Evolutionary conservation across 768 basidiomycete species (phyloP).

Genomic region (Infundibulicybe gibba): DNA sequence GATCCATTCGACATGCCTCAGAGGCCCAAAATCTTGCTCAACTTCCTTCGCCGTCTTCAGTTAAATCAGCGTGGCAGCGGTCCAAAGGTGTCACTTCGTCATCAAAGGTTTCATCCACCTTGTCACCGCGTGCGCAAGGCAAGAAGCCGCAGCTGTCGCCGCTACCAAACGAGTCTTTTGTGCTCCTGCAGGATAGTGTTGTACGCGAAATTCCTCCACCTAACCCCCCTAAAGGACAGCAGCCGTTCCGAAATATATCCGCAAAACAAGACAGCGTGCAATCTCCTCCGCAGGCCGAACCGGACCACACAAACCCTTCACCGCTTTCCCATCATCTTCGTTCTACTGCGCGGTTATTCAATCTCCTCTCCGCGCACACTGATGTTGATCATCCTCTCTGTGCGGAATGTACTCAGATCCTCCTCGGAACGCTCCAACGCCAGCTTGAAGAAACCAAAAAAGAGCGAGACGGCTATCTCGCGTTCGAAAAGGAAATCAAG

Average conservation of each 20-base stretch:
- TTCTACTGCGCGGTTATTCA: slow-evolving; percentile 72
- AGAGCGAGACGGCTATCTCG: slow-evolving; percentile 90
- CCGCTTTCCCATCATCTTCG: slow-evolving; percentile 77
- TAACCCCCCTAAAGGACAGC: slow-evolving; percentile 36
- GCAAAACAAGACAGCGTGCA: not conserved
- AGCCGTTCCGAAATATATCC: slow-evolving; percentile 23
- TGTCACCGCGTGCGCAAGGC: slow-evolving; percentile 54
- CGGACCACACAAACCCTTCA: slow-evolving; percentile 59
- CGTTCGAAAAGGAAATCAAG: slow-evolving; percentile 85
- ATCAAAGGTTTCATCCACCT: slow-evolving; percentile 25
- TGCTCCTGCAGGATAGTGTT: slow-evolving; percentile 83
- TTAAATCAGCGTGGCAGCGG: slow-evolving; percentile 62
- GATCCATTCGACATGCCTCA: slow-evolving; percentile 31
- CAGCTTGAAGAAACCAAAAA: slow-evolving; percentile 89
- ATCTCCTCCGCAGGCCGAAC: slow-evolving; percentile 20
- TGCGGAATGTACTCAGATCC: slow-evolving; percentile 85
- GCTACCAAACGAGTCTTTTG: slow-evolving; percentile 85
- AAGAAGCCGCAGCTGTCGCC: slow-evolving; percentile 50
- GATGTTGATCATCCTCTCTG: slow-evolving; percentile 94
- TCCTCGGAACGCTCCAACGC: slow-evolving; percentile 70
- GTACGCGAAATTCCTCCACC: slow-evolving; percentile 66
- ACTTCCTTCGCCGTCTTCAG: slow-evolving; percentile 44
- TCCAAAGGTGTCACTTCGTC: slow-evolving; percentile 38
- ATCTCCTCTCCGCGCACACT: slow-evolving; percentile 70
- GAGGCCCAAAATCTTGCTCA: slow-evolving; percentile 43